phyloP scores from a whole-genome alignment of 2,329 filamentous ascomycete species.

The Delphinella strobiligena region DNA sequence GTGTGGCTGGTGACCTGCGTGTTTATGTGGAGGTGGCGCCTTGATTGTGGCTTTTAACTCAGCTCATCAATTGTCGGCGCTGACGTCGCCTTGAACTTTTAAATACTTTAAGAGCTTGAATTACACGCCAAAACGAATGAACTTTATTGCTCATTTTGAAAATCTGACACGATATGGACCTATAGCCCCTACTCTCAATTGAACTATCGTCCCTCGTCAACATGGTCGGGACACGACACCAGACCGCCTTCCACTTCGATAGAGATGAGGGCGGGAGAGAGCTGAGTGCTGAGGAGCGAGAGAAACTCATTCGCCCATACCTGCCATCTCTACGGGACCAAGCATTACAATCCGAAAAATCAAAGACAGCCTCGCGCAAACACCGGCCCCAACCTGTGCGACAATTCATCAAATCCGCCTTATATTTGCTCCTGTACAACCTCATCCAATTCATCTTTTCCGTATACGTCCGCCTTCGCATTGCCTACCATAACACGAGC shows the following conservation, averaged over 20 bases:
- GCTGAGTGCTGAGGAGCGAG: conserved; percentile 18
- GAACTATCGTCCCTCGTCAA: too few species aligned
- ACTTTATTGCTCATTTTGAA: too few species aligned
- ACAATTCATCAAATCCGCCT: conserved; percentile 38
- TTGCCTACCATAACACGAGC: conserved; percentile 65
- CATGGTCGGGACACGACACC: conserved; percentile 18
- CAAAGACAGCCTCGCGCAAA: conserved; percentile 1
- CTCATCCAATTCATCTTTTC: conserved; percentile 74
- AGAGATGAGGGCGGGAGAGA: conserved; percentile 14
- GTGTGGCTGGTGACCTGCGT: too few species aligned
- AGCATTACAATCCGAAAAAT: neutral
- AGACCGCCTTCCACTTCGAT: conserved; percentile 18
- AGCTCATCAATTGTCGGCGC: too few species aligned
- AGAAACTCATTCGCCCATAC: conserved; percentile 21
- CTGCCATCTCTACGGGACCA: conserved; percentile 15
- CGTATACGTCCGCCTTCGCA: conserved; percentile 70
- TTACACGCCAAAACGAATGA: too few species aligned
- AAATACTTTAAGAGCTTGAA: too few species aligned
- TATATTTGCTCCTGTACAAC: conserved; percentile 56
- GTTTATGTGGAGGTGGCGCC: neutral
- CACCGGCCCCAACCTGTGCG: conserved; percentile 7
- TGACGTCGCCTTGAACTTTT: neutral
- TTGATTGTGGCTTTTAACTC: too few species aligned
- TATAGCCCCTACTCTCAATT: too few species aligned
- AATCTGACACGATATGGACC: too few species aligned